Conservation (phyloP, 2,329 filamentous ascomycete species). For the Tricladium varicosporioides region DNA sequence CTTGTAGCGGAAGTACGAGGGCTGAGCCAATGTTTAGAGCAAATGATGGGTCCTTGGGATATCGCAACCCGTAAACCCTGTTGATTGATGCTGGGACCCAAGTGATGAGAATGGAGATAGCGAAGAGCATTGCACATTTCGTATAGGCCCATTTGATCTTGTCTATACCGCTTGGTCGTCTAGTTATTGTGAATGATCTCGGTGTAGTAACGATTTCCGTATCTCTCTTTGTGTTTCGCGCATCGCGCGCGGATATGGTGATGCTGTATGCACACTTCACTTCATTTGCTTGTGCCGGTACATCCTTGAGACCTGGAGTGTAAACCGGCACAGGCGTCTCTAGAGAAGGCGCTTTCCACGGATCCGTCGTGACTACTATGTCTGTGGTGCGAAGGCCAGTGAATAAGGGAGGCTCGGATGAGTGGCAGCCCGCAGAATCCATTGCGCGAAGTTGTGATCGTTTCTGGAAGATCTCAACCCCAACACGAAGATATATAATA, state of each 20-base stretch:
- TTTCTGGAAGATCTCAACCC: constrained; percentile 64
- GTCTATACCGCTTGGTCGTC: constrained; percentile 38
- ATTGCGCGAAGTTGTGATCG: constrained; percentile 54
- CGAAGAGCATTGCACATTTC: constrained; percentile 68
- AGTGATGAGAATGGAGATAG: constrained; percentile 66
- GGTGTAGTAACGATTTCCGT: not conserved
- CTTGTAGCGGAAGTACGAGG: constrained; percentile 75
- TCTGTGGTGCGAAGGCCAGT: constrained; percentile 24
- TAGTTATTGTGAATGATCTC: not conserved
- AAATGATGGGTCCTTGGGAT: constrained; percentile 50
- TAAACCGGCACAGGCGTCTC: not conserved
- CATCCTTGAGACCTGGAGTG: not conserved
- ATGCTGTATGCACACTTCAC: constrained; percentile 6
- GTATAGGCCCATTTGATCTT: constrained; percentile 68
- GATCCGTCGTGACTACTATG: constrained; percentile 20
- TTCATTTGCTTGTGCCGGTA: not conserved
- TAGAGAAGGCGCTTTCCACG: not conserved
- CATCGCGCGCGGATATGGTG: constrained; percentile 9
- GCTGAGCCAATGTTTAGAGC: constrained; percentile 68
- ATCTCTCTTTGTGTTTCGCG: not conserved
- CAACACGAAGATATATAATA: constrained; percentile 64
- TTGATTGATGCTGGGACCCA: constrained; percentile 78
- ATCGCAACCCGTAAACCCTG: constrained; percentile 66
- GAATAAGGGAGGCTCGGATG: constrained; percentile 25
- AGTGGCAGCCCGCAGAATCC: constrained; percentile 13